Evolutionary conservation across 192 early-diverging fungal genomes (phyloP).

Genomic region (Entomortierella lignicola): DNA sequence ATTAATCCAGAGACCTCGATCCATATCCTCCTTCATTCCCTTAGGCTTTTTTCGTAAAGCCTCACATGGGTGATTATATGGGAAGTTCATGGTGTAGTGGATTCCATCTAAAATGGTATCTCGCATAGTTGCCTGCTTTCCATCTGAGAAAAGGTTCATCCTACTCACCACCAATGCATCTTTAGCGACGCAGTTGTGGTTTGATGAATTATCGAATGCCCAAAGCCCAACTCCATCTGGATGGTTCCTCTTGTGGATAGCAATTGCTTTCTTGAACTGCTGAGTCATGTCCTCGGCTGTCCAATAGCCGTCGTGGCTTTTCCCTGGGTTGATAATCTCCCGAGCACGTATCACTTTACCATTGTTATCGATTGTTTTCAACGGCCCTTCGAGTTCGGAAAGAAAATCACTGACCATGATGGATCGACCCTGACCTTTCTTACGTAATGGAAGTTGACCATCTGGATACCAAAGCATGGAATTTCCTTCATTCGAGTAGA

Average conservation of each 20-base stretch:
- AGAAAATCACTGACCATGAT: constrained; percentile 40
- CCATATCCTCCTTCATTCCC: constrained; percentile 37
- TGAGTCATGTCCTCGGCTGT: background rate
- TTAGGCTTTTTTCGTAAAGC: constrained; percentile 36
- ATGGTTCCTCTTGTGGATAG: constrained; percentile 23
- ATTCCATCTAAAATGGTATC: constrained; percentile 12
- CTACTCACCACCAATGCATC: constrained; percentile 42
- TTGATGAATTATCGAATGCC: constrained; percentile 42
- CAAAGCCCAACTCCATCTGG: constrained; percentile 23
- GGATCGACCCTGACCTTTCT: constrained; percentile 24
- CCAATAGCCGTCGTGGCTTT: too few species aligned
- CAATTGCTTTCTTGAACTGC: constrained; percentile 2
- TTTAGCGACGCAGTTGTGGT: constrained; percentile 26
- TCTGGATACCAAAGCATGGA: constrained; percentile 13
- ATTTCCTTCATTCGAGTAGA: constrained; percentile 32
- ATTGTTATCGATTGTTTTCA: background rate
- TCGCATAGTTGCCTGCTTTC: constrained; percentile 17
- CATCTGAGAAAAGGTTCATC: constrained; percentile 34
- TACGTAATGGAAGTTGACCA: constrained; percentile 9
- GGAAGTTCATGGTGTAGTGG: constrained; percentile 33
- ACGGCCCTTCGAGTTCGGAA: constrained; percentile 17
- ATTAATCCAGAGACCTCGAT: constrained; percentile 25
- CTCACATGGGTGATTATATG: constrained; percentile 8
- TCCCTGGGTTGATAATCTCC: too few species aligned
- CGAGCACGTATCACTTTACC: too few species aligned